Conservation (phyloP, 2,329 filamentous ascomycete species). For the Cladophialophora exuberans region DNA sequence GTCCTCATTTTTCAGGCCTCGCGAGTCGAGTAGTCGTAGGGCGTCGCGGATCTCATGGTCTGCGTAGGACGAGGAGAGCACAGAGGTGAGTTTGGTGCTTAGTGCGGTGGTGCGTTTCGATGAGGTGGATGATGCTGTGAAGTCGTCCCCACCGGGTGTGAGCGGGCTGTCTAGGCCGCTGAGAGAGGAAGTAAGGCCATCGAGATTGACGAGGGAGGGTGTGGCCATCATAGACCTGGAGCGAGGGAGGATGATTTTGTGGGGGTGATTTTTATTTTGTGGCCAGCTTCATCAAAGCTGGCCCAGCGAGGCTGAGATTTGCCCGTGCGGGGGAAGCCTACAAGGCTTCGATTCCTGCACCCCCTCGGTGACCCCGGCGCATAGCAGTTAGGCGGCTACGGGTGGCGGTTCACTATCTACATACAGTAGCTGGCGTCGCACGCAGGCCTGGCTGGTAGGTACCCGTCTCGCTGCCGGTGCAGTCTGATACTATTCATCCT, state of each 20-base stretch:
- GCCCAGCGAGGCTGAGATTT: constrained; percentile 3
- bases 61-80: constrained; percentile 89
- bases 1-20: constrained; percentile 71
- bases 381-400: too few species aligned
- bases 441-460: too few species aligned
- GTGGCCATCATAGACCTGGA: constrained; percentile 17
- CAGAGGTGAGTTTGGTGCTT: constrained; percentile 77
- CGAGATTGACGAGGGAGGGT: constrained; percentile 16
- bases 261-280: background rate
- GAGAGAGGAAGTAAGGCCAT: constrained; percentile 14
- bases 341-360: too few species aligned
- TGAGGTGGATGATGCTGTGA: background rate
- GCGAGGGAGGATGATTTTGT: background rate
- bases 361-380: too few species aligned
- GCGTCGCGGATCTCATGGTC: constrained; percentile 90
- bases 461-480: too few species aligned
- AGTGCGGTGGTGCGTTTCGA: constrained; percentile 61
- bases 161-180: constrained; percentile 16
- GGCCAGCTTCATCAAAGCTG: background rate
- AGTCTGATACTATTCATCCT: too few species aligned
- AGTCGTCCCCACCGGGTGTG: constrained; percentile 15
- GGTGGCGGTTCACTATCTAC: too few species aligned
- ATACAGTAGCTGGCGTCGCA: too few species aligned
- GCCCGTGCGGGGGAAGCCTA: too few species aligned
- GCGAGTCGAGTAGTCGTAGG: constrained; percentile 74